Conservation (phyloP, 352 stramenopile genomes). For the Pilasporangium apinafurcum region DNA sequence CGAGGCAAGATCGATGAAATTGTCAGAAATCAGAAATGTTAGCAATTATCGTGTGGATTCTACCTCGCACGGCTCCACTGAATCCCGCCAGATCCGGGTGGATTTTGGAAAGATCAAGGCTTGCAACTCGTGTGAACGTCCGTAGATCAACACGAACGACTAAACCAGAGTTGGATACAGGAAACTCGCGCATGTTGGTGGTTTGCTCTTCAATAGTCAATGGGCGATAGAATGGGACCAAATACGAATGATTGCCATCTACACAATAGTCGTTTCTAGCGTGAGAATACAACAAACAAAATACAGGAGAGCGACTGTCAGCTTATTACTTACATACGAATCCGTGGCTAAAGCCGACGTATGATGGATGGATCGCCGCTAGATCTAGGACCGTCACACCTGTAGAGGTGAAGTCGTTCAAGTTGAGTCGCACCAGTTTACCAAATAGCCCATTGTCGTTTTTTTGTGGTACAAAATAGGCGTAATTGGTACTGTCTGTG, state of each 20-base stretch:
- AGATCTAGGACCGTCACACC: slow-evolving; percentile 51
- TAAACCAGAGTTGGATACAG: slow-evolving; percentile 51
- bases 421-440: slow-evolving; percentile 50
- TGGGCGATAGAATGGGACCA: slow-evolving; percentile 46
- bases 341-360: slow-evolving; percentile 56
- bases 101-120: slow-evolving; percentile 41
- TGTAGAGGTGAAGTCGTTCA: slow-evolving; percentile 28
- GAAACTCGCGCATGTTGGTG: slow-evolving; percentile 64
- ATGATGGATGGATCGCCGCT: slow-evolving; percentile 32
- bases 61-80: slow-evolving; percentile 53
- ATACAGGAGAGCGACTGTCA: not conserved
- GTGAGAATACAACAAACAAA: not conserved
- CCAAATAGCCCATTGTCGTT: slow-evolving; percentile 56
- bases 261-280: not conserved
- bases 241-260: slow-evolving; percentile 61
- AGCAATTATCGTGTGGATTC: not conserved
- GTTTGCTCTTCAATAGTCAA: slow-evolving; percentile 39
- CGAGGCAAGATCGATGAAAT: not conserved
- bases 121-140: slow-evolving; percentile 30
- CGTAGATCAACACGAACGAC: slow-evolving; percentile 51
- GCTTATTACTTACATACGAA: slow-evolving; percentile 51
- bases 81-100: slow-evolving; percentile 56
- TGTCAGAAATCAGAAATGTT: not conserved
- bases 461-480: slow-evolving; percentile 58
- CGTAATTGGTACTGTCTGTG: slow-evolving; percentile 41